These are phyloP conservation scores for Penicillium waksmanii DNA, from an alignment of 495 filamentous ascomycete species.

Conservation along the genomic window DNA sequence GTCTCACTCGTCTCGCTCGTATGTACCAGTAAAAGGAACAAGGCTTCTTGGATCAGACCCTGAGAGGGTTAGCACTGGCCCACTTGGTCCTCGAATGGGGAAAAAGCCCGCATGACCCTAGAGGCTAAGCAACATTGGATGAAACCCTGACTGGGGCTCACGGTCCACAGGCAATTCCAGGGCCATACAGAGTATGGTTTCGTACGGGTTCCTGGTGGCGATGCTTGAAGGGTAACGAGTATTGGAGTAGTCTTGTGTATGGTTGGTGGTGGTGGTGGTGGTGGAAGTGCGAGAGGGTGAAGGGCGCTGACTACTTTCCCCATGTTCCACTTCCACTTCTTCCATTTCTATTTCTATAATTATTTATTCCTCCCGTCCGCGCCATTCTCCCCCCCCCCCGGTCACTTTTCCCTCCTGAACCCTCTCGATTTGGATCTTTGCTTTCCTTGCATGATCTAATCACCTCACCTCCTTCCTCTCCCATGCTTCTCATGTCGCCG, in stretches of 20 bases:
- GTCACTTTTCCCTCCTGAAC: not conserved
- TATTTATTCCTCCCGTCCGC: slow-evolving; percentile 10
- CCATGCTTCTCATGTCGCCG: slow-evolving; percentile 11
- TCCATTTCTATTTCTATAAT: slow-evolving; percentile 11
- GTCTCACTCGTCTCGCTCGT: not conserved
- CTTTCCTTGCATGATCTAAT: not conserved
- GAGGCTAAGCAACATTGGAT: slow-evolving; percentile 16
- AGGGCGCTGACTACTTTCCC: slow-evolving; percentile 10
- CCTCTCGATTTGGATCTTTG: not conserved
- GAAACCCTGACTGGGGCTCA: slow-evolving; percentile 20
- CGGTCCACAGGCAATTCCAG: slow-evolving; percentile 15
- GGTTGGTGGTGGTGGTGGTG: no score
- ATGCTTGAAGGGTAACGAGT: not conserved
- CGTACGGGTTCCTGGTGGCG: slow-evolving; percentile 3
- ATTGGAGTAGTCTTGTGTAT: not conserved
- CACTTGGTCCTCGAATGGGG: slow-evolving; percentile 15
- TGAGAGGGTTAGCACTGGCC: slow-evolving; percentile 5
- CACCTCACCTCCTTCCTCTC: not conserved
- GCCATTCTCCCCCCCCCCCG: not conserved
- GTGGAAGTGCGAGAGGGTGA: no score
- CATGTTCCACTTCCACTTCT: slow-evolving; percentile 10
- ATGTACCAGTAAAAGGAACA: not conserved
- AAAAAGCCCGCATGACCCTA: slow-evolving; percentile 24
- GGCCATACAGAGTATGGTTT: not conserved
- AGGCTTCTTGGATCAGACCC: slow-evolving; percentile 2